These are phyloP conservation scores for Ephemerocybe angulata DNA, from an alignment of 768 basidiomycete species.

Conservation along the genomic window DNA sequence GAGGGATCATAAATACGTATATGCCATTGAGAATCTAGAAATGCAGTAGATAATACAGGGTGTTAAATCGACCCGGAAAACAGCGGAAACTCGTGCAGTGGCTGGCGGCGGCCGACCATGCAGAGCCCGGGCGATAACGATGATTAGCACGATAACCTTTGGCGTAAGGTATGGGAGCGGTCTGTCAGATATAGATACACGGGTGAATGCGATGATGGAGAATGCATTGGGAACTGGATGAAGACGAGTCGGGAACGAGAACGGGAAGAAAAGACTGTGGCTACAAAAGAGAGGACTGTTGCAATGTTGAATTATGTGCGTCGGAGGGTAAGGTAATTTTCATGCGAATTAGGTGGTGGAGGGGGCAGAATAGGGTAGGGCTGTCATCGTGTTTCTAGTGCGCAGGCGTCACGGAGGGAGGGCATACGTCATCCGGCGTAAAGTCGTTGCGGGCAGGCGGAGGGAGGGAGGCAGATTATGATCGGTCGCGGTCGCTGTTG, in stretches of 20 bases:
- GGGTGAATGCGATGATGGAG: slow-evolving; percentile 5
- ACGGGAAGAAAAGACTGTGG: slow-evolving; percentile 12
- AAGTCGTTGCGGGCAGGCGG: background rate
- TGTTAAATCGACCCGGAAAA: background rate
- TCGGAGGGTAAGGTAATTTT: slow-evolving; percentile 6
- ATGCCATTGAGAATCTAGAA: no score
- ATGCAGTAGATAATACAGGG: background rate
- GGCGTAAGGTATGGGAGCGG: background rate
- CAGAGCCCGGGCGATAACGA: no score
- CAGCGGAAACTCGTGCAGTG: no score
- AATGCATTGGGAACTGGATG: background rate
- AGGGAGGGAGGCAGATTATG: background rate
- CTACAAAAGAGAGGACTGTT: slow-evolving; percentile 10
- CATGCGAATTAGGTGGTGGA: slow-evolving; percentile 1
- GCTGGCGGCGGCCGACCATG: no score
- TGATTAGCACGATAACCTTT: background rate
- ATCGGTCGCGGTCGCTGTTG: slow-evolving; percentile 14
- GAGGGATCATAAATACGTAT: no score
- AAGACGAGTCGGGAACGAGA: slow-evolving; percentile 5
- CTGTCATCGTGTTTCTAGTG: background rate
- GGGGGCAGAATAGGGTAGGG: background rate
- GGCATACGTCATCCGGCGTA: slow-evolving; percentile 2
- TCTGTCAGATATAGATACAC: slow-evolving; percentile 13
- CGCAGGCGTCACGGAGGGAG: background rate
- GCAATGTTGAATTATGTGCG: background rate